These are phyloP conservation scores for Podosphaera aphanis DNA, from an alignment of 2,329 filamentous ascomycete genomes.

Conservation along the genomic window DNA sequence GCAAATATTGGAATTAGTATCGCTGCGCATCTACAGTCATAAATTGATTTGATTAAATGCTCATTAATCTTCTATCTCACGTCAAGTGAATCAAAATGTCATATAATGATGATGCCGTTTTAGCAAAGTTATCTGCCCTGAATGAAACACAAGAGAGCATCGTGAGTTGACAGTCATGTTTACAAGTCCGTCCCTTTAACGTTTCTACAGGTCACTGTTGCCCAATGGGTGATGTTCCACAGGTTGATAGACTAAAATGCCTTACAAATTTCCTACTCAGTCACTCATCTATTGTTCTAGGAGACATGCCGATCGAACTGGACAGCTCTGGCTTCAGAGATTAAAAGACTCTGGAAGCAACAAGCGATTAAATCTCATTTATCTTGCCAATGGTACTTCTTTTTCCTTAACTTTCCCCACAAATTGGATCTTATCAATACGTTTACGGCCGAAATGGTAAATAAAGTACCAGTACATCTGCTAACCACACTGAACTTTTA, in stretches of 20 bases:
- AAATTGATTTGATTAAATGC: too few species aligned
- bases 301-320: conserved; percentile 77
- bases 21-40: too few species aligned
- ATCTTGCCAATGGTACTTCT: conserved; percentile 66
- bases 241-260: conserved; percentile 32
- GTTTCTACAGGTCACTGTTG: conserved; percentile 43
- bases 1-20: too few species aligned
- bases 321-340: conserved; percentile 73
- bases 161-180: conserved; percentile 15
- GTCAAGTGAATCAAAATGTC: conserved; percentile 37
- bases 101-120: conserved; percentile 85
- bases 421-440: background rate
- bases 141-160: conserved; percentile 98
- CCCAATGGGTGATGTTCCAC: conserved; percentile 99
- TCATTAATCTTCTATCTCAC: background rate
- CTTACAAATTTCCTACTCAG: background rate
- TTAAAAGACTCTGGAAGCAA: conserved; percentile 68
- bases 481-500: conserved; percentile 9
- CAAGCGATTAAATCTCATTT: conserved; percentile 76
- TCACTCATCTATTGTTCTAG: conserved; percentile 24
- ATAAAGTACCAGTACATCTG: conserved; percentile 1
- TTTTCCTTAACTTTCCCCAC: background rate
- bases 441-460: background rate
- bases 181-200: conserved; percentile 1
- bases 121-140: conserved; percentile 79